Evolutionary conservation across 495 filamentous ascomycete genomes (phyloP), one percentile per base, ranked within the genome.

Genomic region (Pyrenula aspistea): DNA sequence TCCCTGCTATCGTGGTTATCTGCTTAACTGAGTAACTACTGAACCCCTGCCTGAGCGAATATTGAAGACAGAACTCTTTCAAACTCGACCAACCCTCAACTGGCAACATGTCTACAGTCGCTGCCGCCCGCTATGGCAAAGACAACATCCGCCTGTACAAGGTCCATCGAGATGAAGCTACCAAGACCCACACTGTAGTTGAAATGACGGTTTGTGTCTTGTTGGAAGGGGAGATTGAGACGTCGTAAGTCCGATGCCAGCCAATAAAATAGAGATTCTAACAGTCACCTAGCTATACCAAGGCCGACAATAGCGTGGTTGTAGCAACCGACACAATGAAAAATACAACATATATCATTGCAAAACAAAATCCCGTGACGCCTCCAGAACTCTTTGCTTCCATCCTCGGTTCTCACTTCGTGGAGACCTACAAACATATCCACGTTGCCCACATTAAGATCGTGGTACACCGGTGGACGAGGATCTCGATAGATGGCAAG

Each of bases 81-180:
- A 42, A 42, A 15, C 31, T 15, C 4, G 8, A 15, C 19, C 8
- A 24, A 52, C 8, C 19, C 20, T 52, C 19, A 8, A 21, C 19
- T 52, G n/a, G 19, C n/a, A 24, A 20, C 50, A 52, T 52, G 50
- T 4, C 65, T 42, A 22, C 75, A 63, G 73, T 94, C 55, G 76
- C 83, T 58, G 77, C 87, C 67, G 88, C 89, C 65, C 83, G 85
- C 64, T 94, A 94, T 71, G 89, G 89, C 75, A 94, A 94, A 83
- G 92, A 96, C 80, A 97, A 98, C 77, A 86, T 98, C 77, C 90
- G 93, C 65, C 84, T 98, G 59, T 91, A 85, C 80, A 97, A 98
- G 73, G 89, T 95, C 64, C 78, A 93, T 62, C 79, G 81, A 56
- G 83, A 96, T 67, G 79, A 81, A 65, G 75, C 81, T 64, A 86